These are phyloP conservation scores for Crithidia expoeki DNA, from an alignment of 208 protist genomes.

Conservation along the genomic window DNA sequence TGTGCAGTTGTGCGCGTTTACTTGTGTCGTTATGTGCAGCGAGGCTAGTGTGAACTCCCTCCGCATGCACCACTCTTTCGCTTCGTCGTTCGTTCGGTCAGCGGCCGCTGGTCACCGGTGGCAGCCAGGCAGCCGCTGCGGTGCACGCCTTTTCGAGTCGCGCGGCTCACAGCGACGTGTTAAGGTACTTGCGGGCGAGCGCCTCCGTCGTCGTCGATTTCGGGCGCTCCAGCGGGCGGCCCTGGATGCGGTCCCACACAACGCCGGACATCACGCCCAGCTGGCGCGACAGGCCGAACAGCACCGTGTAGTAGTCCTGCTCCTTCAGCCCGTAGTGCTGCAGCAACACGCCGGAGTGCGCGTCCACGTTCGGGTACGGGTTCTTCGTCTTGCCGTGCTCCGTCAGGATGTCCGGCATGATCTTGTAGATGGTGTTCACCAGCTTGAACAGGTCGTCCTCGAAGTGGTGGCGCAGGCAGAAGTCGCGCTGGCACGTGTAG, in stretches of 20 bases:
- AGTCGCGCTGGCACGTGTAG: slow-evolving; percentile 97
- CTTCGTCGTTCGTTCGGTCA: too few species aligned
- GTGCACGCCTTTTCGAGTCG: too few species aligned
- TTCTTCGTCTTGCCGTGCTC: slow-evolving; percentile 99
- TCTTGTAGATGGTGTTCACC: slow-evolving; percentile 90
- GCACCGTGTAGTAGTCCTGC: slow-evolving; percentile 97
- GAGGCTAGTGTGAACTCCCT: too few species aligned
- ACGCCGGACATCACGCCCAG: slow-evolving; percentile 94
- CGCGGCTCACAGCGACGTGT: neutral
- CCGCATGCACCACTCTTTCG: too few species aligned
- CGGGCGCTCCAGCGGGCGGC: slow-evolving; percentile 96
- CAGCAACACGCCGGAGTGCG: slow-evolving; percentile 94
- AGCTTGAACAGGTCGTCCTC: slow-evolving; percentile 97
- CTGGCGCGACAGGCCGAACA: slow-evolving; percentile 97
- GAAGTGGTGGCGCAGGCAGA: slow-evolving; percentile 96
- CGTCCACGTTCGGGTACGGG: slow-evolving; percentile 98
- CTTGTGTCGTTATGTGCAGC: too few species aligned
- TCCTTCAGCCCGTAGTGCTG: slow-evolving; percentile 97
- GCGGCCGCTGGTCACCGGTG: too few species aligned
- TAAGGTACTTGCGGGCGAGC: slow-evolving; percentile 68
- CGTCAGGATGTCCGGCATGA: slow-evolving; percentile 95
- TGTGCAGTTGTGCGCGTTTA: too few species aligned
- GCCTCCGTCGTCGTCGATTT: slow-evolving; percentile 93
- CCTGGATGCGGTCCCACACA: slow-evolving; percentile 95
- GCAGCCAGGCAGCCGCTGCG: too few species aligned